Conservation (phyloP, 169 alveolate genomes). For the Cytauxzoon felis region DNA sequence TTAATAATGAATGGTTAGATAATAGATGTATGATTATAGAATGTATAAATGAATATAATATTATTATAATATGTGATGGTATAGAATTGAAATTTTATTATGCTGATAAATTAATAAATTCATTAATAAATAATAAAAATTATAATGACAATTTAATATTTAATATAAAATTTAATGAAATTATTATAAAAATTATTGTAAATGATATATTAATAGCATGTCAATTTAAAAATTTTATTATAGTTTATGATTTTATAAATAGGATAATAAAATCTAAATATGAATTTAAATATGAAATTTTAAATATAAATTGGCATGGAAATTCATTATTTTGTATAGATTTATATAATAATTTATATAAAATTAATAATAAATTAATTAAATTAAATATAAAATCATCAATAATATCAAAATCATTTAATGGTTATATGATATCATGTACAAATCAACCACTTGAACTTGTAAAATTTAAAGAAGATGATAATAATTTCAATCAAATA, state of each 20-base stretch:
- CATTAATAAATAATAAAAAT: constrained; percentile 10
- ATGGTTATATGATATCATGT: not conserved
- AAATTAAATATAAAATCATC: not conserved
- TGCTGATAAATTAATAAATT: not conserved
- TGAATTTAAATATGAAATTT: not conserved
- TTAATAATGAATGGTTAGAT: not conserved
- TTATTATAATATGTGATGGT: constrained; percentile 4
- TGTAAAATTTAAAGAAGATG: constrained; percentile 1
- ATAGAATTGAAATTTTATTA: not conserved
- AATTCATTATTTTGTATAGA: not conserved
- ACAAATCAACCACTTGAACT: not conserved
- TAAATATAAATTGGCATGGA: not conserved
- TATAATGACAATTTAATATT: constrained; percentile 4
- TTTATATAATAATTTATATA: not conserved
- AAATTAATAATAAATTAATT: not conserved
- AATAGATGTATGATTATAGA: not conserved
- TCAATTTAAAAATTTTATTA: not conserved
- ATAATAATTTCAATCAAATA: not conserved
- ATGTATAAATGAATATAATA: constrained; percentile 12
- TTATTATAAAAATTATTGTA: not conserved
- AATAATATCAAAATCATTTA: not conserved
- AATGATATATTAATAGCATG: constrained; percentile 5
- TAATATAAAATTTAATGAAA: not conserved
- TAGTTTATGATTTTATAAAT: constrained; percentile 13
- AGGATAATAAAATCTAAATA: not conserved